Percentiles rank a stretch among this genome's conserved stretches.
Evolutionary conservation across 2,329 filamentous ascomycete genomes (phyloP).

Genomic region (Cryphonectria japonica): DNA sequence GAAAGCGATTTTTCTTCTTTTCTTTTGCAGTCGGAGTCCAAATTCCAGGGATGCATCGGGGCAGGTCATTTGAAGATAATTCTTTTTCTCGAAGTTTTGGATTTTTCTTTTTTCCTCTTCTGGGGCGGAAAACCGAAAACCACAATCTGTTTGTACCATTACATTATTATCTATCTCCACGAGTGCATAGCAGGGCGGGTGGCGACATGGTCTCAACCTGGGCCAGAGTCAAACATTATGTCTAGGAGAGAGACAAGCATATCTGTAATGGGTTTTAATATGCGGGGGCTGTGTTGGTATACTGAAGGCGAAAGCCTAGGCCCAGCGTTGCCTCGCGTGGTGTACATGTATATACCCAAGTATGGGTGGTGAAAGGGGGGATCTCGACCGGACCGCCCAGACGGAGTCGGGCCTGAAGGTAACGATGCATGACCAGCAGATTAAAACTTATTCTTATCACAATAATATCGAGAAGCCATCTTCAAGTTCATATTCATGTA

Average conservation of each 20-base stretch:
- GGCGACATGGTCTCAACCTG: background rate
- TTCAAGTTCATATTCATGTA: background rate
- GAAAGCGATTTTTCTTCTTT: slow-evolving; percentile 17
- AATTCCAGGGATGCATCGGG: slow-evolving; percentile 14
- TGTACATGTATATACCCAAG: background rate
- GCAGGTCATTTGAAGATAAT: slow-evolving; percentile 16
- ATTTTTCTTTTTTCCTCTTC: background rate
- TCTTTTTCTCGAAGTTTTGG: slow-evolving; percentile 7
- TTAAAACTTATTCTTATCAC: background rate
- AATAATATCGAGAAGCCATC: background rate
- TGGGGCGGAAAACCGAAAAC: background rate
- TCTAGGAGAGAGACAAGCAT: background rate
- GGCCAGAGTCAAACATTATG: background rate
- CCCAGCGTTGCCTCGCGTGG: background rate
- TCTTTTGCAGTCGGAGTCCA: slow-evolving; percentile 24
- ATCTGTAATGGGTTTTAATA: slow-evolving; percentile 5
- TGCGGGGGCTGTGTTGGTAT: background rate
- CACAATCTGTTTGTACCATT: slow-evolving; percentile 12
- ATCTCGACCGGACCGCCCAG: slow-evolving; percentile 10
- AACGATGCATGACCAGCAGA: slow-evolving; percentile 16
- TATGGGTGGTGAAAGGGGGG: background rate
- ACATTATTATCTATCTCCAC: background rate
- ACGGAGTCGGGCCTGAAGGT: slow-evolving; percentile 1
- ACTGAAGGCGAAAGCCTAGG: background rate
- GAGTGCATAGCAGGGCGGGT: background rate